phyloP scores from a whole-genome alignment of 2,329 filamentous ascomycete species.

The Alternaria triticimaculans region DNA sequence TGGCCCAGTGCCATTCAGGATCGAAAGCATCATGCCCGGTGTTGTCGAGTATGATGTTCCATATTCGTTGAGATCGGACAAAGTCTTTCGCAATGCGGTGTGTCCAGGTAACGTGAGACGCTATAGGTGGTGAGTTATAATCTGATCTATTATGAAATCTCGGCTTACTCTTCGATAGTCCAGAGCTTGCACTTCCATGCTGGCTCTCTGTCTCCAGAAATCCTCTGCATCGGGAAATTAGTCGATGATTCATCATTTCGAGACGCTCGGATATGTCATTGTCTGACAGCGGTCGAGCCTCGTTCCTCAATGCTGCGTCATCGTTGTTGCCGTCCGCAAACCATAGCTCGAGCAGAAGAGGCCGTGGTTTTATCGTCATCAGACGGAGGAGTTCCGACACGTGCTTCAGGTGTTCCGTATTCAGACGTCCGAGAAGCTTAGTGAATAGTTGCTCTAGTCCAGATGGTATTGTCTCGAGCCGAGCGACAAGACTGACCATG shows the following conservation, averaged over 20 bases:
- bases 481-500: background rate
- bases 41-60: background rate
- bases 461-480: background rate
- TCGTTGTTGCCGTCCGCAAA: background rate
- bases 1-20: conserved; percentile 1
- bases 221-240: background rate
- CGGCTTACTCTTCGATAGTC: background rate
- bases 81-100: conserved; percentile 25
- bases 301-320: background rate
- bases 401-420: conserved; percentile 7
- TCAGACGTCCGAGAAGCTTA: conserved; percentile 1
- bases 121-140: background rate
- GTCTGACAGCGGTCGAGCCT: background rate
- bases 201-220: background rate
- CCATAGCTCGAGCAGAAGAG: conserved; percentile 1
- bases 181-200: accelerated
- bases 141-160: background rate
- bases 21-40: conserved; percentile 1
- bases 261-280: background rate
- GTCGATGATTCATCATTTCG: background rate
- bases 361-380: background rate
- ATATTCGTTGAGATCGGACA: background rate
- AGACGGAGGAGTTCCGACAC: conserved; percentile 18
- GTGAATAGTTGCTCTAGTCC: background rate
- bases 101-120: conserved; percentile 7